Evolutionary conservation across 805 yeast species (phyloP).

Genomic region (Kazachstania psychrophila): DNA sequence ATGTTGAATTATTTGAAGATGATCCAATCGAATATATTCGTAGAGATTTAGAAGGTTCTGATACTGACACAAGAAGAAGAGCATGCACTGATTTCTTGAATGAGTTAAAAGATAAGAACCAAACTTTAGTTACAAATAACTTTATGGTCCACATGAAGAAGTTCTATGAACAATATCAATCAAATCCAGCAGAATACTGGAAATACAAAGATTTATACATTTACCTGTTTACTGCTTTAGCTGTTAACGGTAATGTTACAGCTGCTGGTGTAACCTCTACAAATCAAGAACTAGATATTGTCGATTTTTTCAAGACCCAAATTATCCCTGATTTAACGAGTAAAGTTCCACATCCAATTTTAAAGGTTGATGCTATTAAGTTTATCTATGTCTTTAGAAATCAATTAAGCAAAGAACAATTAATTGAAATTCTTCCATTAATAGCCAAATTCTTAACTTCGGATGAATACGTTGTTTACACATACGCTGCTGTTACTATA

Average conservation of each 20-base stretch:
- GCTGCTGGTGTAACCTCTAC: slow-evolving; percentile 81
- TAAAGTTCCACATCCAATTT: slow-evolving; percentile 55
- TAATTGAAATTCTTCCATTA: slow-evolving; percentile 69
- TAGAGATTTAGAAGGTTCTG: slow-evolving; percentile 91
- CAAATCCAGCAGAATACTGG: slow-evolving; percentile 53
- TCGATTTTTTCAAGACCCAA: slow-evolving; percentile 70
- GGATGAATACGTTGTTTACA: slow-evolving; percentile 70
- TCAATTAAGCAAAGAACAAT: slow-evolving; percentile 80
- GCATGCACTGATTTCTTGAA: slow-evolving; percentile 88
- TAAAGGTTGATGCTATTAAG: slow-evolving; percentile 87
- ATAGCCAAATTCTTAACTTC: slow-evolving; percentile 61
- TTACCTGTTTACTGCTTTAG: slow-evolving; percentile 77
- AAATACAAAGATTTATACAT: slow-evolving; percentile 78
- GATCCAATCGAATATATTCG: slow-evolving; percentile 92
- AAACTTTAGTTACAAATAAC: slow-evolving; percentile 60
- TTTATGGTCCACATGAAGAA: slow-evolving; percentile 64
- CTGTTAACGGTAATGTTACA: slow-evolving; percentile 85
- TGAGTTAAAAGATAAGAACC: slow-evolving; percentile 73
- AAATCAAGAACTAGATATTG: slow-evolving; percentile 75
- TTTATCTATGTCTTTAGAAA: slow-evolving; percentile 84
- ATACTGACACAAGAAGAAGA: slow-evolving; percentile 83
- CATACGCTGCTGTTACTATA: slow-evolving; percentile 87
- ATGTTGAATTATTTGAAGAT: slow-evolving; percentile 90
- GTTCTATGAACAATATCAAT: slow-evolving; percentile 46
- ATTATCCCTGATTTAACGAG: slow-evolving; percentile 75